These are phyloP conservation scores for Fremontodendron californicum DNA, from an alignment of 345 rosid genomes.

Conservation along the genomic window DNA sequence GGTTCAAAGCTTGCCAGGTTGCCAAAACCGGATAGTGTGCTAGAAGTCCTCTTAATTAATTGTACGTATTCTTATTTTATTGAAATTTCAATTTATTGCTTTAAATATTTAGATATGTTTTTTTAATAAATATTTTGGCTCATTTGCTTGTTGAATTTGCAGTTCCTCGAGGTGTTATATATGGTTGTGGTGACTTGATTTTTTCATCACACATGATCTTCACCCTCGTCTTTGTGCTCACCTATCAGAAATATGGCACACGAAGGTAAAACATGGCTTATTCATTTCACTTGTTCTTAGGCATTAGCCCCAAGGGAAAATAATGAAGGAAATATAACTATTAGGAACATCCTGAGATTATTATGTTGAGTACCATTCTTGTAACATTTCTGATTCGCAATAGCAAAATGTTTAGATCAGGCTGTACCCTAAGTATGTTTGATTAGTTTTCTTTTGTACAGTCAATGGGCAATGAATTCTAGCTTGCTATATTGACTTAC, in stretches of 20 bases:
- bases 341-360: background rate
- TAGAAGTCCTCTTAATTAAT: constrained; percentile 70
- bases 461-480: background rate
- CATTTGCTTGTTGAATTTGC: constrained; percentile 34
- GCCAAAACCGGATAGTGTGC: constrained; percentile 67
- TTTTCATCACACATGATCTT: constrained; percentile 99
- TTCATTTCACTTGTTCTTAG: background rate
- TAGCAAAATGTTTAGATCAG: background rate
- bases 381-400: background rate
- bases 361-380: background rate
- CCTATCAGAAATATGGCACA: constrained; percentile 95
- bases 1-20: constrained; percentile 80
- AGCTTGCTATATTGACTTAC: background rate
- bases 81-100: background rate
- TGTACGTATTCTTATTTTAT: constrained; percentile 42
- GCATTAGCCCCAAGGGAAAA: background rate
- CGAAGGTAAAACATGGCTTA: constrained; percentile 52
- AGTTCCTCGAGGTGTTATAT: constrained; percentile 90
- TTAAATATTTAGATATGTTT: background rate
- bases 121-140: constrained; percentile 11
- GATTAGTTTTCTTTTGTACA: background rate
- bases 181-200: constrained; percentile 97
- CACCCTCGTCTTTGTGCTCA: constrained; percentile 82
- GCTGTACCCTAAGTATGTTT: background rate
- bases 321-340: background rate